phyloP scores from a whole-genome alignment of 306 rosid genomes.

The Medicago ruthenica region DNA sequence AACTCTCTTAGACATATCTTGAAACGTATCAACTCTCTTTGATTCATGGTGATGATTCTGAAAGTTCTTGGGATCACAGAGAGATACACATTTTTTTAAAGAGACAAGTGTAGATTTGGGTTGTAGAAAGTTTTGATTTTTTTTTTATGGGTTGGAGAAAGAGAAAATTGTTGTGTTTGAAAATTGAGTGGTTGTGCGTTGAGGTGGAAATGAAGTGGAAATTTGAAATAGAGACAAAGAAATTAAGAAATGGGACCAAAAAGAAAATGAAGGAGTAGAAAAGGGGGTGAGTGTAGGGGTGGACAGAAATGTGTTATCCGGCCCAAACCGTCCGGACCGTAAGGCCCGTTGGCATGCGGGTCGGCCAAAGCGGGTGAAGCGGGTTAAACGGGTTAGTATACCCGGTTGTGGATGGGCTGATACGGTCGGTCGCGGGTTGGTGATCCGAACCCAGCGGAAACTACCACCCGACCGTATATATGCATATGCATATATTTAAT shows the following conservation, averaged over 20 bases:
- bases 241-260: slow-evolving; percentile 10
- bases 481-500: no score
- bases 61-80: slow-evolving; percentile 13
- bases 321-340: no score
- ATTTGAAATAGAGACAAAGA: slow-evolving; percentile 46
- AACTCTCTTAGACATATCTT: slow-evolving; percentile 71
- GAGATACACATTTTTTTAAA: slow-evolving; percentile 33
- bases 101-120: no score
- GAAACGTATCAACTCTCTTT: slow-evolving; percentile 47
- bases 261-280: slow-evolving; percentile 39
- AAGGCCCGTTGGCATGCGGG: no score
- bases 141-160: background rate
- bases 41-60: slow-evolving; percentile 22
- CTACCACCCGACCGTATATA: no score
- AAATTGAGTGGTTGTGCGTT: background rate
- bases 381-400: no score
- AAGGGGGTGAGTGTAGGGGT: background rate
- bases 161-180: background rate
- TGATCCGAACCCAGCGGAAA: no score
- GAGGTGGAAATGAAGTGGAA: slow-evolving; percentile 38
- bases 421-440: no score
- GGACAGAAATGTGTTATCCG: no score
- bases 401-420: no score
- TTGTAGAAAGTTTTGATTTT: background rate
- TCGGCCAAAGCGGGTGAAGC: no score